Evolutionary conservation across 169 alveolate species (phyloP).

Genomic region (Cryptosporidium andersoni): DNA sequence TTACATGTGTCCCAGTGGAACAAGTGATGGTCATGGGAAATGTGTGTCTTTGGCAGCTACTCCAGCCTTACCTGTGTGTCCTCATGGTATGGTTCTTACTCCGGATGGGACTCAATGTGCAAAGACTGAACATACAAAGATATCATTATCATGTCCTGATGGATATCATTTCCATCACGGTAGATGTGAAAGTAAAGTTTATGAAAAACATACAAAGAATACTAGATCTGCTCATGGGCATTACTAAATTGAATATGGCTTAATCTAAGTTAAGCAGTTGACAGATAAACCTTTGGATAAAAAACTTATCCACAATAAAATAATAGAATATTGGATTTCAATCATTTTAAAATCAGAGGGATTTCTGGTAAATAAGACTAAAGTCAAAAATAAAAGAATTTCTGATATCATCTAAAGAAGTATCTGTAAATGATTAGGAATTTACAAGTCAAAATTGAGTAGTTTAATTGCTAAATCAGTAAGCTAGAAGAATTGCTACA

Average conservation of each 20-base stretch:
- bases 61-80: constrained; percentile 70
- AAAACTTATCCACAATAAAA: not conserved
- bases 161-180: constrained; percentile 67
- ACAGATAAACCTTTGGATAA: not conserved
- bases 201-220: constrained; percentile 53
- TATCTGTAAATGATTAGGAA: too few species aligned
- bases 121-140: constrained; percentile 65
- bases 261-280: not conserved
- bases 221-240: constrained; percentile 58
- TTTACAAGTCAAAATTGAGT: too few species aligned
- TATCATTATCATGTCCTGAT: constrained; percentile 61
- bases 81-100: constrained; percentile 70
- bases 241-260: constrained; percentile 35
- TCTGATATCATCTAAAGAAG: too few species aligned
- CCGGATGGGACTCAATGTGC: constrained; percentile 72
- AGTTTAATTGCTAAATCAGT: too few species aligned
- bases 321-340: too few species aligned
- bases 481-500: too few species aligned
- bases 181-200: constrained; percentile 56
- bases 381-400: too few species aligned
- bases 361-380: too few species aligned
- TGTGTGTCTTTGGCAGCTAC: constrained; percentile 71
- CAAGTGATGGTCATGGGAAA: constrained; percentile 70
- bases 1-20: constrained; percentile 67
- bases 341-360: too few species aligned